A percentile compares a stretch with the other conserved stretches of the same genome.
Evolutionary conservation across 257 asterid species (phyloP).

Genomic region (Perilla frutescens): DNA sequence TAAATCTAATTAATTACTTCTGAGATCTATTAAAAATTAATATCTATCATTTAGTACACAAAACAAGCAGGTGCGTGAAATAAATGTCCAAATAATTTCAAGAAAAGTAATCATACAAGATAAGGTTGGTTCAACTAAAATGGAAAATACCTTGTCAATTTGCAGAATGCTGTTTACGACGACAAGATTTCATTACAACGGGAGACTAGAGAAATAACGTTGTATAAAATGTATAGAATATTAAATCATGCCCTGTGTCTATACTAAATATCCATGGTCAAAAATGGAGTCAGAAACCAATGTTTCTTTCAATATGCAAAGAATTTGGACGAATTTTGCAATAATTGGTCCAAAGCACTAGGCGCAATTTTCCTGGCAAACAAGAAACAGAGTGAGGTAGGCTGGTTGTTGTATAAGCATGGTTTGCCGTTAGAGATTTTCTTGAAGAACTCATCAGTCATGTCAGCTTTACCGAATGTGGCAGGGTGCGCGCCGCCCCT

Average conservation of each 20-base stretch:
- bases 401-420: slow-evolving; percentile 75
- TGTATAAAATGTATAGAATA: slow-evolving; percentile 8
- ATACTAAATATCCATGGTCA: background rate
- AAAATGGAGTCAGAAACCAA: background rate
- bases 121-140: too few relatives aligned
- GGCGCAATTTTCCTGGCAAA: slow-evolving; percentile 90
- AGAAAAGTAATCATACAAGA: too few relatives aligned
- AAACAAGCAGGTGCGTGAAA: too few relatives aligned
- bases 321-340: slow-evolving; percentile 57
- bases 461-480: slow-evolving; percentile 67
- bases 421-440: slow-evolving; percentile 41
- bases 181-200: too few relatives aligned
- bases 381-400: slow-evolving; percentile 65
- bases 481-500: slow-evolving; percentile 97
- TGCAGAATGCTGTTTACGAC: too few relatives aligned
- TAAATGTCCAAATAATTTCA: too few relatives aligned
- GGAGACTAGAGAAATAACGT: slow-evolving; percentile 1
- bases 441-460: slow-evolving; percentile 58
- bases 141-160: too few relatives aligned
- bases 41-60: too few relatives aligned
- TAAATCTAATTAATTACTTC: too few relatives aligned
- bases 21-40: too few relatives aligned
- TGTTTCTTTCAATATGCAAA: slow-evolving; percentile 59
- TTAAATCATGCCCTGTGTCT: slow-evolving; percentile 18
- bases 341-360: slow-evolving; percentile 64